These are phyloP conservation scores for Mortierella sp. DNA, from an alignment of 371 early-diverging fungal genomes.

Conservation along the genomic window DNA sequence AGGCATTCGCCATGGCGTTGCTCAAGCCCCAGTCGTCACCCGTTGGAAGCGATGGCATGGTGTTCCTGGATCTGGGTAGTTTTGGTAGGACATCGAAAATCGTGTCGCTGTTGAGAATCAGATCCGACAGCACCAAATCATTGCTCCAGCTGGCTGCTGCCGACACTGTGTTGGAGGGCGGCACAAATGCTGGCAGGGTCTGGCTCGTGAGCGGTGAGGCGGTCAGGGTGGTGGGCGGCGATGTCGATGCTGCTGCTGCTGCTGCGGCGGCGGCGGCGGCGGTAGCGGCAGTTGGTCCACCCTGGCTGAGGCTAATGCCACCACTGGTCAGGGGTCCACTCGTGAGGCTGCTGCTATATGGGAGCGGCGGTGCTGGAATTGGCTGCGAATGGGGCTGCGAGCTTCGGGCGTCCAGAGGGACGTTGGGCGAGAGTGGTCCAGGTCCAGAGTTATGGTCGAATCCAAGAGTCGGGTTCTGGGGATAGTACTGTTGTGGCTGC, in stretches of 20 bases:
- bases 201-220: no score
- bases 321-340: not conserved
- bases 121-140: conserved; percentile 39
- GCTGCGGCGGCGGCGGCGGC: not conserved
- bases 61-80: conserved; percentile 24
- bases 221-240: not conserved
- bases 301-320: no score
- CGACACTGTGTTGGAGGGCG: conserved; percentile 27
- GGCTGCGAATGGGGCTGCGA: not conserved
- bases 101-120: conserved; percentile 40
- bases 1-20: not conserved
- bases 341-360: no score
- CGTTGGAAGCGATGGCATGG: conserved; percentile 15
- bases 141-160: conserved; percentile 49
- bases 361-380: not conserved
- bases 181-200: conserved; percentile 1
- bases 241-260: not conserved
- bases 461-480: conserved; percentile 3
- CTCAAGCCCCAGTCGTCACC: conserved; percentile 18
- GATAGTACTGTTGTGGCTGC: conserved; percentile 1
- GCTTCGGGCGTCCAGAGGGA: not conserved
- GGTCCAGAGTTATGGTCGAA: conserved; percentile 1
- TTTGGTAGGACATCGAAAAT: conserved; percentile 48
- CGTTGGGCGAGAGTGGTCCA: not conserved
- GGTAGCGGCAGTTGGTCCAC: conserved; percentile 3